Evolutionary conservation across 225 moss, liverwort and hornwort species (phyloP).

Genomic region (Neckera pumila): DNA sequence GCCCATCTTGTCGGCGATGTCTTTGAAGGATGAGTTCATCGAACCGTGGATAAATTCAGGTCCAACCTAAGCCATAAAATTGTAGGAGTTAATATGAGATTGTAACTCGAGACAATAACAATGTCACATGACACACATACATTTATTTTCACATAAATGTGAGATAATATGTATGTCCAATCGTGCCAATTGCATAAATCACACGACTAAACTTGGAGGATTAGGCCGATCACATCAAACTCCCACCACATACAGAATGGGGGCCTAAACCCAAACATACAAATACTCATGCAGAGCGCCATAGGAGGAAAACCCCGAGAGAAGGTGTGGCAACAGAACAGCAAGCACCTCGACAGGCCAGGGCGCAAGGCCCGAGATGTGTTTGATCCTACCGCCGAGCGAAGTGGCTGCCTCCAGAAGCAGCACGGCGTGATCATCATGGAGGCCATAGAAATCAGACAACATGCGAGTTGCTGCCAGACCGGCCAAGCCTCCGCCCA

Average conservation of each 20-base stretch:
- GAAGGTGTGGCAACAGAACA: not conserved
- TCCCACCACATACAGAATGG: not conserved
- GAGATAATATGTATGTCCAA: not conserved
- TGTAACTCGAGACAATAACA: not conserved
- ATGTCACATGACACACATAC: not conserved
- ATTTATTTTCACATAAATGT: not conserved
- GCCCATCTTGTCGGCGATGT: constrained; percentile 72
- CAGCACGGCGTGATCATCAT: constrained; percentile 18
- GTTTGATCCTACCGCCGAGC: constrained; percentile 66
- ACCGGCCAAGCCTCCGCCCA: constrained; percentile 79
- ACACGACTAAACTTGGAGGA: not conserved
- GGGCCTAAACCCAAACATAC: no score
- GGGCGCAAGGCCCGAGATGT: constrained; percentile 57
- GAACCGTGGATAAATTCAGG: constrained; percentile 82
- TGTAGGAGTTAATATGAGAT: not conserved
- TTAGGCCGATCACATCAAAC: not conserved
- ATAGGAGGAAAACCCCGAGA: not conserved
- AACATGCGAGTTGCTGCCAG: constrained; percentile 64
- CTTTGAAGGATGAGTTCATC: constrained; percentile 74
- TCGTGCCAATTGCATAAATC: not conserved
- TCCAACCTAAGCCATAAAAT: constrained; percentile 42
- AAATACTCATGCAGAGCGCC: not conserved
- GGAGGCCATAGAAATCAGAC: constrained; percentile 17
- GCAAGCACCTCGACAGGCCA: constrained; percentile 77
- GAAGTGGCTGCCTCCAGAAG: constrained; percentile 54